Conservation (phyloP, 495 filamentous ascomycete genomes). For the Penicillium manginii region DNA sequence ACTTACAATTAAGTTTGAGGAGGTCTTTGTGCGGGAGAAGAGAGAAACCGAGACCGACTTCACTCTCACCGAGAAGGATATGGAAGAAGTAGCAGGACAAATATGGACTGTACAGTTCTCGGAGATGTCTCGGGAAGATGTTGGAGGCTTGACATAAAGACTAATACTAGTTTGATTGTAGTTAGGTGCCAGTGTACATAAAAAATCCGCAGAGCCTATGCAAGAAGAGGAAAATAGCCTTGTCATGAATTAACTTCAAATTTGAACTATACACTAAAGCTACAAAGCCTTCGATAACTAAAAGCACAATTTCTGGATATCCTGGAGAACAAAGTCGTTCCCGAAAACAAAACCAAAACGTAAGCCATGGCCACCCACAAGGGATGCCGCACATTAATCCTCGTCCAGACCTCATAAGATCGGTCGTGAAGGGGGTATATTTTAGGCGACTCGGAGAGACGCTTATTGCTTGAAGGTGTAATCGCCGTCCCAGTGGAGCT, state of each 20-base stretch:
- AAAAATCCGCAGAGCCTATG: no score
- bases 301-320: slow-evolving; percentile 27
- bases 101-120: not conserved
- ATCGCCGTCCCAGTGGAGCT: slow-evolving; percentile 37
- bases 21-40: not conserved
- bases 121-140: no score
- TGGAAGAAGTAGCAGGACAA: not conserved
- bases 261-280: slow-evolving; percentile 20
- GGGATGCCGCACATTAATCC: slow-evolving; percentile 13
- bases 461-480: slow-evolving; percentile 24
- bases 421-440: slow-evolving; percentile 2
- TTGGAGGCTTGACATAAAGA: no score
- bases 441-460: not conserved
- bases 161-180: no score
- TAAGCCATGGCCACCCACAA: slow-evolving; percentile 17
- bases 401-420: slow-evolving; percentile 1
- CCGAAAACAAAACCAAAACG: slow-evolving; percentile 22
- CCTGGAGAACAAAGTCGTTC: slow-evolving; percentile 13
- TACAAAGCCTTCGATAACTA: slow-evolving; percentile 8
- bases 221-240: not conserved
- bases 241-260: not conserved
- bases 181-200: no score
- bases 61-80: not conserved
- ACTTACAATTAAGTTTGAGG: not conserved
- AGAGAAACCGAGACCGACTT: not conserved